Evolutionary conservation across 768 basidiomycete genomes (phyloP).

Genomic region (Psilocybe cyanescens): DNA sequence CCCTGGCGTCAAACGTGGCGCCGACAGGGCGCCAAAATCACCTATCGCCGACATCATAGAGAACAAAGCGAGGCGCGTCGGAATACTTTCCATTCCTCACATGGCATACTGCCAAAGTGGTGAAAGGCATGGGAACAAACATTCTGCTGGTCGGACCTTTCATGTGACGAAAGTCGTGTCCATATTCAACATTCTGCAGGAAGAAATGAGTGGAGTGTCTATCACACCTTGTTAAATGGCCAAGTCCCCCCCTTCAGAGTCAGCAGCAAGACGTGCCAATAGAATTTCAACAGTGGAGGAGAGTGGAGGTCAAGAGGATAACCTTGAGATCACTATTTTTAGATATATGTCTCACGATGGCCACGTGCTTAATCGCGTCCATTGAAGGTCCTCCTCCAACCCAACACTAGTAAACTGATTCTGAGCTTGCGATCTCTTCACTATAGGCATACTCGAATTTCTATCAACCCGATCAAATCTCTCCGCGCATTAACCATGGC

Average conservation of each 20-base stretch:
- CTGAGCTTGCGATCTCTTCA: neutral
- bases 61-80: conserved; percentile 79
- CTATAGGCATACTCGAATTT: neutral
- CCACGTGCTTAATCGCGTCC: conserved; percentile 18
- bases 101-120: neutral
- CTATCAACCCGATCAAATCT: neutral
- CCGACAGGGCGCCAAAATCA: conserved; percentile 68
- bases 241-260: no score
- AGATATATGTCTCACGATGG: neutral
- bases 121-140: neutral
- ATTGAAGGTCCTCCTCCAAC: neutral
- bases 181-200: no score
- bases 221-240: no score
- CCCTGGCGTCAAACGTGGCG: conserved; percentile 18
- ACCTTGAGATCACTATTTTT: no score
- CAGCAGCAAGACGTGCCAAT: no score
- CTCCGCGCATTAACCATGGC: neutral
- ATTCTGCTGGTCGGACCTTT: neutral
- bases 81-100: conserved; percentile 23
- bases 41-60: conserved; percentile 86
- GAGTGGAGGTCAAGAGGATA: conserved; percentile 55
- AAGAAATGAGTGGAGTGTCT: no score
- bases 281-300: conserved; percentile 47
- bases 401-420: neutral
- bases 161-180: no score